phyloP scores from a whole-genome alignment of 1,284 basidiomycete species.

The Marasmius tenuissimus region DNA sequence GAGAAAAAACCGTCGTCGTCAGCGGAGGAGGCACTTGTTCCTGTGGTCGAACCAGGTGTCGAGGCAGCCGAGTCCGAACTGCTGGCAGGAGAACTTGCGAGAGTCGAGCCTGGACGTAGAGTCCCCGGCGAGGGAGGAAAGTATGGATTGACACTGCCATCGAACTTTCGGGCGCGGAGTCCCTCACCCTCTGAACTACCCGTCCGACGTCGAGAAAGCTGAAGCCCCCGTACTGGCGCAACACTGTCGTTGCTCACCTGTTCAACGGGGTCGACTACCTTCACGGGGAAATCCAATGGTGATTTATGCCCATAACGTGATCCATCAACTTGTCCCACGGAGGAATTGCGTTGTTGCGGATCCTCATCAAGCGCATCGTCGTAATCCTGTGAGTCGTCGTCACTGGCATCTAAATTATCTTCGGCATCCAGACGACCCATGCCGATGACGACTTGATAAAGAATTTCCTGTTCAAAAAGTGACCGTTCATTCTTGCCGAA shows the following conservation, averaged over 20 bases:
- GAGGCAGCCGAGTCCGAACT: constrained; percentile 24
- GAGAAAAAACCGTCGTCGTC: constrained; percentile 6
- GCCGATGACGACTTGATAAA: constrained; percentile 84
- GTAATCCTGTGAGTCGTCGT: constrained; percentile 28
- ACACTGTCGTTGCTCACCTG: not conserved
- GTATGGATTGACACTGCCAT: constrained; percentile 37
- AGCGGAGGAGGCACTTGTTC: constrained; percentile 4
- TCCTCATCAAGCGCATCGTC: constrained; percentile 19
- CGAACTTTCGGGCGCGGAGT: constrained; percentile 11
- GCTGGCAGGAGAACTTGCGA: constrained; percentile 11
- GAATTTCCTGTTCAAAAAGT: constrained; percentile 77
- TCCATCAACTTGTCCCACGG: not conserved
- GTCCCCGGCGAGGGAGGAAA: constrained; percentile 31
- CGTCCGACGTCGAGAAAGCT: constrained; percentile 1
- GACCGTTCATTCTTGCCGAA: constrained; percentile 58
- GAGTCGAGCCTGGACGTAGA: not conserved
- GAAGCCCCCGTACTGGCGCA: constrained; percentile 1
- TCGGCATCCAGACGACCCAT: constrained; percentile 77
- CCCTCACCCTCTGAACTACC: constrained; percentile 10
- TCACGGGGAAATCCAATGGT: not conserved
- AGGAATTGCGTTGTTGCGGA: constrained; percentile 7
- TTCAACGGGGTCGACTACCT: constrained; percentile 4
- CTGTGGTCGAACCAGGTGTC: constrained; percentile 11
- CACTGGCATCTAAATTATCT: not conserved
- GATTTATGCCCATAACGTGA: not conserved